Base-by-base conservation (phyloP, 1,284 basidiomycete species). In the Pseudomicrostroma phylloplanum region DNA sequence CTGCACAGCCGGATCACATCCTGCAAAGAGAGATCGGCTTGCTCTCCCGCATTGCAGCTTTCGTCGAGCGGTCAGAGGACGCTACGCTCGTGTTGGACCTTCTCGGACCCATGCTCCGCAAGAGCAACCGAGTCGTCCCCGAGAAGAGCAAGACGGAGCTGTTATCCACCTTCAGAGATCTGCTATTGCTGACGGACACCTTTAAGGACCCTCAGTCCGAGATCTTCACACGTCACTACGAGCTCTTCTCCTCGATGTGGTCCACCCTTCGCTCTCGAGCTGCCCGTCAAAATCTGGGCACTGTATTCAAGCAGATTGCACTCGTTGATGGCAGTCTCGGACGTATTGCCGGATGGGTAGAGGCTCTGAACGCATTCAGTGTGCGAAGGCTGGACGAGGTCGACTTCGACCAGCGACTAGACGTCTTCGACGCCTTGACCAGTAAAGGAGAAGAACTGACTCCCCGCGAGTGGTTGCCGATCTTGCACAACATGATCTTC, bases 91-190 rank as follows among this genome's bases (percentile, higher is more conserved):
- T 98, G 15, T 82, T 93, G 17, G 77, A 82, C 0, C 83, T 96
- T 1, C 88, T 98, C 67, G 82, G 86, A 0, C 92, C 92, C 0
- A 84, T 96, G 62, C 83, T 98, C 41, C 87, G 87, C 58, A 89
- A 88, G 72, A 86, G 90, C 11, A 82, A 85, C 57, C 89, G 87
- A 73, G 80, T 87, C 8, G 85, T 97, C 0, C 85, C 89, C 0
- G 96, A 98, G 80, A 90, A 88, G 78, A 84, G 88, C 75, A 97
- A 97, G 82, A 83, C 87, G 48, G 87, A 96, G 76, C 81, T 97
- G 57, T 83, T 97, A 56, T 85, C 83, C 67, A 91, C 92, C 67
- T 81, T 96, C 40, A 83, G 84, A 59, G 84, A 85, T 57, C 83
- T 96, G 17, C 84, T 93, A 67, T 83, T 85, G n/a, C 83, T 90